phyloP scores from a whole-genome alignment of 345 rosid species.

The Fremontodendron californicum region DNA sequence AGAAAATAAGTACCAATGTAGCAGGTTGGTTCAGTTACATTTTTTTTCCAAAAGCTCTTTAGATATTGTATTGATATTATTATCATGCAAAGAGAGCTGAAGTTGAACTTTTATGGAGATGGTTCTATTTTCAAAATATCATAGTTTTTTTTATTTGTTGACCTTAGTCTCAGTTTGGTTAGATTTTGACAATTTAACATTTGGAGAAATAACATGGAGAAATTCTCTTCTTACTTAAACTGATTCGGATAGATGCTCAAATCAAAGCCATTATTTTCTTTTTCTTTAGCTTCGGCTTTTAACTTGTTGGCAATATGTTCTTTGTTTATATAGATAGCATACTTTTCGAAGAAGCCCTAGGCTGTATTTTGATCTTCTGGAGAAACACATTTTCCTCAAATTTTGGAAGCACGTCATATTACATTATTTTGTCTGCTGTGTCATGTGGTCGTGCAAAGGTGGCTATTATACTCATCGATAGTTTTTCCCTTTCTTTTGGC shows the following conservation, averaged over 20 bases:
- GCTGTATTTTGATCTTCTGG: background rate
- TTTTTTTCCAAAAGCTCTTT: background rate
- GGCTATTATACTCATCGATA: background rate
- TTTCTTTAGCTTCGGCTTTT: background rate
- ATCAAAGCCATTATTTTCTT: background rate
- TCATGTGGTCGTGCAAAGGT: background rate
- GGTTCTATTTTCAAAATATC: background rate
- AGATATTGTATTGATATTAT: background rate
- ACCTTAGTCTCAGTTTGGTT: background rate
- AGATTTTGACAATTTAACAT: background rate
- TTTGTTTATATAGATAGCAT: background rate
- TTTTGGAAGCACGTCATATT: background rate
- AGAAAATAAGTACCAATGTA: conserved; percentile 86
- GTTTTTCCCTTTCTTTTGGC: background rate
- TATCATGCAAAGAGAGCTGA: background rate
- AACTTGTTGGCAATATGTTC: background rate
- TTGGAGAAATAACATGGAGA: background rate
- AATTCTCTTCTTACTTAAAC: background rate
- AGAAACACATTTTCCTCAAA: background rate
- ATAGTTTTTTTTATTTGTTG: background rate
- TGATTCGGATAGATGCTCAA: background rate
- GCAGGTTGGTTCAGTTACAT: conserved; percentile 52
- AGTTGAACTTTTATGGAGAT: background rate
- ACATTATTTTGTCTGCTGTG: background rate
- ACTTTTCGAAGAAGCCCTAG: background rate